phyloP scores from a whole-genome alignment of 2,329 filamentous ascomycete species.

The Cladorrhinum sp. region DNA sequence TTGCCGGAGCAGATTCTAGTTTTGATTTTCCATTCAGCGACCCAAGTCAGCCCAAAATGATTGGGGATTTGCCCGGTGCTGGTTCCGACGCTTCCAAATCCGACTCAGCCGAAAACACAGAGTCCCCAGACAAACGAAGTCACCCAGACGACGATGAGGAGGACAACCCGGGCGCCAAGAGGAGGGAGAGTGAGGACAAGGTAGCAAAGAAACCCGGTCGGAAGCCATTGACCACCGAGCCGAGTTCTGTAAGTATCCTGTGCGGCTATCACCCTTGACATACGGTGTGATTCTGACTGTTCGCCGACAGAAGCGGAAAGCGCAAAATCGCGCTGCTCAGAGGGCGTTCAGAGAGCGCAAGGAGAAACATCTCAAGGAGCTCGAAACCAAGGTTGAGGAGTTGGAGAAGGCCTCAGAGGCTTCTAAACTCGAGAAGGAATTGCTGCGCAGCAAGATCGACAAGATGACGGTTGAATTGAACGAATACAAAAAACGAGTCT shows the following conservation, averaged over 20 bases:
- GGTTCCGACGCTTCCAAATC: constrained; percentile 41
- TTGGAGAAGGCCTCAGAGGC: constrained; percentile 79
- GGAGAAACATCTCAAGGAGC: constrained; percentile 82
- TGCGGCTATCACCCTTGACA: neutral
- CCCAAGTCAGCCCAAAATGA: constrained; percentile 61
- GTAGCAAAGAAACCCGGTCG: constrained; percentile 91
- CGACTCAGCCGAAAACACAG: constrained; percentile 56
- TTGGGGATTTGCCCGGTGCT: constrained; percentile 67
- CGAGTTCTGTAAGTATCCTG: constrained; percentile 74
- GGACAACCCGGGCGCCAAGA: constrained; percentile 56
- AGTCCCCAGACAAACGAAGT: constrained; percentile 67
- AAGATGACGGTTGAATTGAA: constrained; percentile 79
- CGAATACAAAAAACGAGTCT: constrained; percentile 86
- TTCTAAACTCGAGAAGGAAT: constrained; percentile 79
- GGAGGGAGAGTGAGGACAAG: constrained; percentile 80
- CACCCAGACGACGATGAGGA: constrained; percentile 68
- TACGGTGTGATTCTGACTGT: constrained; percentile 26
- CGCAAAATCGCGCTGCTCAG: constrained; percentile 89
- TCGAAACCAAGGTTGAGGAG: constrained; percentile 74
- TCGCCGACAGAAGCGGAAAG: constrained; percentile 76
- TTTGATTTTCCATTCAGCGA: constrained; percentile 69
- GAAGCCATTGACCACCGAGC: constrained; percentile 93
- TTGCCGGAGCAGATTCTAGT: constrained; percentile 64
- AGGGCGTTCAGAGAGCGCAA: constrained; percentile 92
- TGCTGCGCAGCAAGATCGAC: constrained; percentile 83